Evolutionary conservation across 2,329 filamentous ascomycete genomes (phyloP), one percentile per base, ranked within the genome.

Genomic region (Dendrostoma leiphaemia): DNA sequence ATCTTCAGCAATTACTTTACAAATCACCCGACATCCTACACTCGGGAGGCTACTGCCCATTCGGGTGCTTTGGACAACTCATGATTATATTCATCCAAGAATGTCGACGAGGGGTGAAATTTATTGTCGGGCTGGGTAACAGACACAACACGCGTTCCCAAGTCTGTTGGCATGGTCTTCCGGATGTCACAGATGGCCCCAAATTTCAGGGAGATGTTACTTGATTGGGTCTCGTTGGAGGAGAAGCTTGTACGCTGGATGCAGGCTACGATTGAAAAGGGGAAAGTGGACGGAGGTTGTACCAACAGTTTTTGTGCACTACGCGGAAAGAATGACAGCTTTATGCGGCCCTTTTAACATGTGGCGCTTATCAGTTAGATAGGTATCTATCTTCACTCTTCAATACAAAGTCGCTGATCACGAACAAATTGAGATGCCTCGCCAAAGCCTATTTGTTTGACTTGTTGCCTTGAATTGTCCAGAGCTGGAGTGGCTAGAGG

Each of bases 21-120:
- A 64, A 62, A 69, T 68, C 62, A 66, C 62, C 61, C 67, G 63
- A 67, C 67, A 71, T 71, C 68, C 69, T 72, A 71, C 67, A 57
- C 67, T 67, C 63, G 65, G 61, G 61, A 63, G 67, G 68, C 67
- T 70, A 69, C 68, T 64, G 65, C 64, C 68, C 64, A 45, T 54
- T 61, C 61, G 65, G 65, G 68, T 64, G 67, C 67, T 62, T 72
- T 71, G 69, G 69, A 71, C 67, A 71, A 63, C 66, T 65, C 61
- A 71, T 71, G 56, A 53, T 69, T 71, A 70, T 64, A 48, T 57
- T 48, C 48, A 46, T 47, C 34, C 48, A 41, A 46, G 19, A 49
- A 44, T 48, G 26, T 54, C 23, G 50, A 24, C 23, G 32, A 45
- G 28, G 40, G 51, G 54, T 51, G 45, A 48, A 49, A 58, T 58